Evolutionary conservation across 2,329 filamentous ascomycete species (phyloP).

Genomic region (Fusarium longipes): DNA sequence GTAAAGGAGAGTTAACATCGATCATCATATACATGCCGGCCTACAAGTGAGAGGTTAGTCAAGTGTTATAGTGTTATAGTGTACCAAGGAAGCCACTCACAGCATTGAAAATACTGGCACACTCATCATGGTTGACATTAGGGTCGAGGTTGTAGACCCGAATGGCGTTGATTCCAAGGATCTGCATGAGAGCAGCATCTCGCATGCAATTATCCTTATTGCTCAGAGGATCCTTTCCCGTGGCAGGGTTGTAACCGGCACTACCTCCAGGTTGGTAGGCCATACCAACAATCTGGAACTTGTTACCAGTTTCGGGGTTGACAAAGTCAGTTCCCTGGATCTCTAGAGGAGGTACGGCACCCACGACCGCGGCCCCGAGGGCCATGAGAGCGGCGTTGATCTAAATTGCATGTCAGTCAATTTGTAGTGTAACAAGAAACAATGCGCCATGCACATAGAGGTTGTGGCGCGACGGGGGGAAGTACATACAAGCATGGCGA

Average conservation of each 20-base stretch:
- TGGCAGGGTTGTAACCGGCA: conserved; percentile 67
- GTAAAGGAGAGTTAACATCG: conserved; percentile 74
- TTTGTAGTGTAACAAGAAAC: background rate
- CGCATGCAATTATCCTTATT: conserved; percentile 68
- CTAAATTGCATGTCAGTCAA: conserved; percentile 42
- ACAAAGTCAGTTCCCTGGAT: conserved; percentile 69
- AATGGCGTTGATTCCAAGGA: conserved; percentile 73
- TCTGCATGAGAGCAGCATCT: conserved; percentile 74
- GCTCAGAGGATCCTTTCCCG: conserved; percentile 69
- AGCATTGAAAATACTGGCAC: conserved; percentile 75
- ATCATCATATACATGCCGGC: conserved; percentile 77
- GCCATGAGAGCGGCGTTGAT: conserved; percentile 62
- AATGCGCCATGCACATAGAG: background rate
- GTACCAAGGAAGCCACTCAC: conserved; percentile 46
- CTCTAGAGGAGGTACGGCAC: conserved; percentile 68
- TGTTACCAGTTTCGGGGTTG: conserved; percentile 67
- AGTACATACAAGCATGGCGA: conserved; percentile 45
- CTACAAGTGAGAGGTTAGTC: conserved; percentile 41
- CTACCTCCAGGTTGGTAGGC: conserved; percentile 77
- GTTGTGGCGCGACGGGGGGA: background rate
- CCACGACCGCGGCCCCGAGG: conserved; percentile 63
- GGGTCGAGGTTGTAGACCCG: conserved; percentile 77
- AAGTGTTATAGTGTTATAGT: background rate
- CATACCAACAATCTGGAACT: conserved; percentile 74
- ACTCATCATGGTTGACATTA: conserved; percentile 73